phyloP scores from a whole-genome alignment of 163 green algal species.

The Trebouxia gelatinosa region DNA sequence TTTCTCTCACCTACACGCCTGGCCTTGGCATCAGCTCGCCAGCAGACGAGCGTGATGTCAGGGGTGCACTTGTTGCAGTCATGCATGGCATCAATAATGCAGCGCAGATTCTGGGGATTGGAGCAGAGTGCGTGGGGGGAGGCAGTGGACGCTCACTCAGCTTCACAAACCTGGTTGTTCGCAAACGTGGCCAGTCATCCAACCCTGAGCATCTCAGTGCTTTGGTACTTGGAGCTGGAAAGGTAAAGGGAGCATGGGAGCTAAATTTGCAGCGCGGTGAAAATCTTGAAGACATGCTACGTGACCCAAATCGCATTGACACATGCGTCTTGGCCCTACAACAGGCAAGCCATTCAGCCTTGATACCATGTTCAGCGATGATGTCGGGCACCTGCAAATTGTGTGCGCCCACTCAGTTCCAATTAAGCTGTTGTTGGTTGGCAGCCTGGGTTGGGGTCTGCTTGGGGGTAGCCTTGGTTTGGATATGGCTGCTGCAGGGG shows the following conservation, averaged over 20 bases:
- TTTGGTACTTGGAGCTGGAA: conserved; percentile 26
- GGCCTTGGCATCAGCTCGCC: background rate
- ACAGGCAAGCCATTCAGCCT: too few relatives aligned
- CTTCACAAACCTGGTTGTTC: conserved; percentile 36
- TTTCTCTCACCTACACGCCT: background rate
- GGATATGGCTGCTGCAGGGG: too few relatives aligned
- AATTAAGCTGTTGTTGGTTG: too few relatives aligned
- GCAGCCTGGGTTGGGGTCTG: too few relatives aligned
- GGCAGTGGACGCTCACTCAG: conserved; percentile 28
- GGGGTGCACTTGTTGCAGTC: background rate
- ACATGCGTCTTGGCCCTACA: background rate
- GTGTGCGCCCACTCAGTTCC: too few relatives aligned
- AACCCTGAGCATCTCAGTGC: background rate
- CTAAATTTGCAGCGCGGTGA: conserved; percentile 27
- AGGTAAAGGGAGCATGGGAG: conserved; percentile 38
- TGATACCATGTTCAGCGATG: too few relatives aligned
- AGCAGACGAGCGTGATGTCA: conserved; percentile 16
- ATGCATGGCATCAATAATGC: conserved; percentile 19
- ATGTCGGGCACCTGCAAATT: too few relatives aligned
- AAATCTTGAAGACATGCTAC: conserved; percentile 6
- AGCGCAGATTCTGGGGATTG: conserved; percentile 13
- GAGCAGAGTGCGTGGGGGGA: conserved; percentile 13
- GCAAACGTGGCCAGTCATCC: conserved; percentile 4
- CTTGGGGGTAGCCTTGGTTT: too few relatives aligned
- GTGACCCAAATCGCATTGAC: background rate